A percentile compares a stretch with the other conserved stretches of the same genome.
Conservation (phyloP, 2,329 filamentous ascomycete species). For the Xylaria sp. region DNA sequence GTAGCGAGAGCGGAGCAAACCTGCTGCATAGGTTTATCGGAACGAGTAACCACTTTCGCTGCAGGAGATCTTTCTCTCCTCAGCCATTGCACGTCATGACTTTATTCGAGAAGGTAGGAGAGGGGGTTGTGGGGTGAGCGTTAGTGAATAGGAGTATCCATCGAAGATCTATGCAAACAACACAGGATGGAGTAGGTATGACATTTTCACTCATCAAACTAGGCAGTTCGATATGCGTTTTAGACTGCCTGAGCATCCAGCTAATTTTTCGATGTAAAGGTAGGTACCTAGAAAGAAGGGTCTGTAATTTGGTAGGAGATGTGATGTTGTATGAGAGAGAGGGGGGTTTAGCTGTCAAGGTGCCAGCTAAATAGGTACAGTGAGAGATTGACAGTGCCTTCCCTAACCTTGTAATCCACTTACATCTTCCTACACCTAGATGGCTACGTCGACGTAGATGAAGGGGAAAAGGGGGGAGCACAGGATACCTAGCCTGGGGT, state of each 20-base stretch:
- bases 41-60: background rate
- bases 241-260: background rate
- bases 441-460: background rate
- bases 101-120: background rate
- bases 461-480: background rate
- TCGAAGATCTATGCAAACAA: background rate
- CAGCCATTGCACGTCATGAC: conserved; percentile 6
- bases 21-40: no score
- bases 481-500: background rate
- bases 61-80: background rate
- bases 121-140: conserved; percentile 10
- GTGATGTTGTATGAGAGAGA: no score
- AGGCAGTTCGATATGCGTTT: no score
- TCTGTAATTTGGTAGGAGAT: no score
- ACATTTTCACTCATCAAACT: background rate
- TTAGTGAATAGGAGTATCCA: background rate
- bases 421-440: no score
- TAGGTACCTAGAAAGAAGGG: no score
- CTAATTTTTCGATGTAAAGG: background rate
- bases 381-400: no score
- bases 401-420: no score
- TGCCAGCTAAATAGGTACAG: no score
- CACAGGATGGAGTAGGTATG: background rate
- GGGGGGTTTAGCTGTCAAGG: no score
- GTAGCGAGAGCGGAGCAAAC: background rate